Evolutionary conservation across 2,329 filamentous ascomycete genomes (phyloP).

Genomic region (Trichoderma hamatum): DNA sequence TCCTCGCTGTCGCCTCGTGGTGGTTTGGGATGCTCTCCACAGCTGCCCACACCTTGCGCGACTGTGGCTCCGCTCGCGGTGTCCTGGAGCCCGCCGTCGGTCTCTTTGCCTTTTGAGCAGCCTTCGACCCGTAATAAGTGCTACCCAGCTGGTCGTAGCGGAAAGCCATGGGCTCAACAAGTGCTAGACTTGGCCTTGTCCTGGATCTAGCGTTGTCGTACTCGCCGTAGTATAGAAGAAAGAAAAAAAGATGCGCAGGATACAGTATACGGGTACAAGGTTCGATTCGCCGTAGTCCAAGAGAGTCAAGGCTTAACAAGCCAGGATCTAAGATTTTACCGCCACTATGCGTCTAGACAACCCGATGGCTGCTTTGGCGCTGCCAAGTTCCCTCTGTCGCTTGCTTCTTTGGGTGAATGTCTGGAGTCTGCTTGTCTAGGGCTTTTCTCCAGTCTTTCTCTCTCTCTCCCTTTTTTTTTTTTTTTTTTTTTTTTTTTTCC

Average conservation of each 20-base stretch:
- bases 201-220: neutral
- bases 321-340: constrained; percentile 16
- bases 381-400: neutral
- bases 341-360: constrained; percentile 9
- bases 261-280: too few species aligned
- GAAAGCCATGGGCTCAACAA: neutral
- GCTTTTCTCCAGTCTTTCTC: neutral
- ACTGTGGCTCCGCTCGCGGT: constrained; percentile 11
- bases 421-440: neutral
- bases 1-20: constrained; percentile 14
- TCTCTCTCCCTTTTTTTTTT: too few species aligned
- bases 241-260: neutral
- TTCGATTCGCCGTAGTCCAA: neutral
- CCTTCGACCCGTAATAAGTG: constrained; percentile 6
- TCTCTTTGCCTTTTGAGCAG: neutral
- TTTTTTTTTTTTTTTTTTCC: neutral
- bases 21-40: constrained; percentile 11
- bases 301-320: neutral
- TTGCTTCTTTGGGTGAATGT: neutral
- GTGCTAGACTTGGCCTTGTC: neutral
- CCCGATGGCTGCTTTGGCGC: neutral
- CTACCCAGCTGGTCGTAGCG: constrained; percentile 3
- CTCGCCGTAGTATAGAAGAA: neutral
- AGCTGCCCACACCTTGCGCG: constrained; percentile 14
- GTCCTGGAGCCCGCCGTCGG: neutral